Evolutionary conservation across 2,329 filamentous ascomycete species (phyloP).

Genomic region (Amauroascus niger): DNA sequence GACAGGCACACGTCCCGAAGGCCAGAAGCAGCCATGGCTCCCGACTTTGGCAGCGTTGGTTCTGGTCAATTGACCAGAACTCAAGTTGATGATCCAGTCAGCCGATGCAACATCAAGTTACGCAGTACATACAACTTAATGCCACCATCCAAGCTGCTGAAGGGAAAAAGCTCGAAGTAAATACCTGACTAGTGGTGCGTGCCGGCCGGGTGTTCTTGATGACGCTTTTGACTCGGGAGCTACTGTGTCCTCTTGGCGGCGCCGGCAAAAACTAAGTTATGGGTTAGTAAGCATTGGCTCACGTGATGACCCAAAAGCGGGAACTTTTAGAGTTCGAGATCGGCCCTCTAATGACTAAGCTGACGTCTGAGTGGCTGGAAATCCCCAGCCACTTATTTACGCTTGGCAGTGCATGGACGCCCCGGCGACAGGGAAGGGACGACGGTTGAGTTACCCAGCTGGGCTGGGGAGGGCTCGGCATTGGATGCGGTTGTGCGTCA

Average conservation of each 20-base stretch:
- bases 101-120: neutral
- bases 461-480: neutral
- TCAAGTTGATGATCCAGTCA: neutral
- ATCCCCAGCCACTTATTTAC: conserved; percentile 6
- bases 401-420: neutral
- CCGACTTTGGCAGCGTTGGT: neutral
- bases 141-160: neutral
- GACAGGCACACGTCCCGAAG: conserved; percentile 24
- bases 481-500: neutral
- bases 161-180: neutral
- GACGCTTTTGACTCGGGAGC: neutral
- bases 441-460: neutral
- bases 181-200: neutral
- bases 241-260: neutral
- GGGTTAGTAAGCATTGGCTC: neutral
- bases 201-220: too few relatives aligned
- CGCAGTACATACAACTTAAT: neutral
- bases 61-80: conserved; percentile 18
- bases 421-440: neutral
- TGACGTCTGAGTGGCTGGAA: neutral
- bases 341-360: conserved; percentile 4
- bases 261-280: too few relatives aligned
- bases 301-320: too few relatives aligned
- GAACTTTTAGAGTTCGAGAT: too few relatives aligned
- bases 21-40: conserved; percentile 2